phyloP scores from a whole-genome alignment of 768 basidiomycete genomes.

The Cubamyces sp. region DNA sequence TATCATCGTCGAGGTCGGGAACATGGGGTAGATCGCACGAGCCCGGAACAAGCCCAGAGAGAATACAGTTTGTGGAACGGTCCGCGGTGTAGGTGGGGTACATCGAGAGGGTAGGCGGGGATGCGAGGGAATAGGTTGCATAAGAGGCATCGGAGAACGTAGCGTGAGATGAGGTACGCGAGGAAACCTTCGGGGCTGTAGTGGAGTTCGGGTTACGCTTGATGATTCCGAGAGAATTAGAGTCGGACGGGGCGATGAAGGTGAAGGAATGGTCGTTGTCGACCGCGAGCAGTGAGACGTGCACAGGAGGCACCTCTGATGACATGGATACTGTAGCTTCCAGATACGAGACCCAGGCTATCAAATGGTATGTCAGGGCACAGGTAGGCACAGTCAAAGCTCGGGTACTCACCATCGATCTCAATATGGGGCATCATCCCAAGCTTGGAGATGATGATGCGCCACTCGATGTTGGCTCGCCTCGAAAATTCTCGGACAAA shows the following conservation, averaged over 20 bases:
- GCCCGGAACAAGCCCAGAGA: slow-evolving; percentile 48
- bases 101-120: slow-evolving; percentile 20
- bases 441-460: slow-evolving; percentile 70
- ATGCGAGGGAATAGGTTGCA: slow-evolving; percentile 53
- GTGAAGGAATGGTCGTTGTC: slow-evolving; percentile 65
- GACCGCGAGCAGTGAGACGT: slow-evolving; percentile 63
- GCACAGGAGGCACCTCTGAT: slow-evolving; percentile 52
- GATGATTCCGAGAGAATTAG: not conserved
- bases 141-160: slow-evolving; percentile 22
- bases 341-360: slow-evolving; percentile 72
- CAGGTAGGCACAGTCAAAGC: slow-evolving; percentile 11
- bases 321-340: slow-evolving; percentile 43
- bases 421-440: slow-evolving; percentile 64
- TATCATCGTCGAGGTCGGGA: slow-evolving; percentile 33
- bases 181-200: not conserved
- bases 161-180: slow-evolving; percentile 11
- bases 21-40: slow-evolving; percentile 34
- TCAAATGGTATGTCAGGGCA: slow-evolving; percentile 45
- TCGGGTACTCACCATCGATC: slow-evolving; percentile 58
- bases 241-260: slow-evolving; percentile 44
- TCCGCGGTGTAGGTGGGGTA: slow-evolving; percentile 16
- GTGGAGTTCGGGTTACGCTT: slow-evolving; percentile 5
- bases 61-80: slow-evolving; percentile 29
- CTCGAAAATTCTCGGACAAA: slow-evolving; percentile 66
- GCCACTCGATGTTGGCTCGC: slow-evolving; percentile 79